Evolutionary conservation across 371 early-diverging fungal species (phyloP).

Genomic region (Mortierella sp.): DNA sequence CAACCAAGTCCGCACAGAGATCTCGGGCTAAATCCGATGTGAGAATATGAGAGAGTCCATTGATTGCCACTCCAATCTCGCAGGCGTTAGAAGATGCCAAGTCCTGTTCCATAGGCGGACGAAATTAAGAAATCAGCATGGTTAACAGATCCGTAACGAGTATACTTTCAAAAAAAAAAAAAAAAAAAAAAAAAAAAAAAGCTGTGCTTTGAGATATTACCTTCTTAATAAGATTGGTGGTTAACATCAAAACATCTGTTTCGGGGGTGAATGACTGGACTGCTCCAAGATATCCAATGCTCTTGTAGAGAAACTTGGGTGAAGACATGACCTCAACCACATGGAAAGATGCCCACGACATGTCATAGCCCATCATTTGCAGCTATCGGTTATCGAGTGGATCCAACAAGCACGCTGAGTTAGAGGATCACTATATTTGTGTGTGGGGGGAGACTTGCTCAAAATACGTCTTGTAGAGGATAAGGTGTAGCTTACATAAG

Average conservation of each 20-base stretch:
- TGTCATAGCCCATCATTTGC: slow-evolving; percentile 97
- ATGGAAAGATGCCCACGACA: slow-evolving; percentile 96
- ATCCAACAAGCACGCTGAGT: no score
- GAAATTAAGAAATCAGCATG: neutral
- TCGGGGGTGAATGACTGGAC: slow-evolving; percentile 90
- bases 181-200: neutral
- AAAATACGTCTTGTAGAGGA: no score
- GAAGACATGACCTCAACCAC: slow-evolving; percentile 98
- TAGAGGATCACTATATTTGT: neutral
- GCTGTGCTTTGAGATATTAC: no score
- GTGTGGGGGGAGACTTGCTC: no score
- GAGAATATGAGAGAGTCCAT: slow-evolving; percentile 90
- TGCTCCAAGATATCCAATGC: slow-evolving; percentile 94
- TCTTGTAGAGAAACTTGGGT: slow-evolving; percentile 84
- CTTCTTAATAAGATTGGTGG: slow-evolving; percentile 95
- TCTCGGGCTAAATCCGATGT: slow-evolving; percentile 93
- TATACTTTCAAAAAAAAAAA: no score
- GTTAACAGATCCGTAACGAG: no score
- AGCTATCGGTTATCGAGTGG: slow-evolving; percentile 61
- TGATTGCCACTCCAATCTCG: slow-evolving; percentile 91
- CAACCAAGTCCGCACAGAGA: slow-evolving; percentile 86
- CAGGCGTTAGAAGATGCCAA: slow-evolving; percentile 80
- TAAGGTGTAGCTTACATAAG: slow-evolving; percentile 79
- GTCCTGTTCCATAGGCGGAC: slow-evolving; percentile 65
- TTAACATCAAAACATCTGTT: slow-evolving; percentile 96